Evolutionary conservation across 257 asterid genomes (phyloP).

Genomic region (Penstemon eatonii): DNA sequence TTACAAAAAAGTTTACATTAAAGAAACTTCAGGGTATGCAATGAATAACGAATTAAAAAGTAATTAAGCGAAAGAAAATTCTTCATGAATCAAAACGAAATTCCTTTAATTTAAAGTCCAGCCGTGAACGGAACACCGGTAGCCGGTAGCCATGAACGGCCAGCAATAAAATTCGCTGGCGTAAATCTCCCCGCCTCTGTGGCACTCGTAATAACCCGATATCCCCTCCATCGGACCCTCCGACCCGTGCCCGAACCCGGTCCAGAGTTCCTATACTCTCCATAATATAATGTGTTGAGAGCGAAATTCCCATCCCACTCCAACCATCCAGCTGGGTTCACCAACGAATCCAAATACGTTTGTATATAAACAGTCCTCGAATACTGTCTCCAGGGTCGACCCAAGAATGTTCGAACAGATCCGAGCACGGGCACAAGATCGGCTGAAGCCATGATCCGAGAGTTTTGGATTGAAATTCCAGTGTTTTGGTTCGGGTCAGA

Average conservation of each 20-base stretch:
- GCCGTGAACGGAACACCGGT: constrained; percentile 25
- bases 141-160: constrained; percentile 22
- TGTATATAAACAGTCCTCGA: constrained; percentile 21
- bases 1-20: too few species aligned
- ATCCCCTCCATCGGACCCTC: constrained; percentile 23
- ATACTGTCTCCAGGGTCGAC: constrained; percentile 31
- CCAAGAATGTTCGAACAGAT: constrained; percentile 5
- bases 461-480: constrained; percentile 29
- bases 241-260: constrained; percentile 8
- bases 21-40: too few species aligned
- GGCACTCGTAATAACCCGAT: background rate
- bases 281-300: constrained; percentile 19
- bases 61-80: too few species aligned
- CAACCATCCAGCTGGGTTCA: constrained; percentile 29
- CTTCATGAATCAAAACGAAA: too few species aligned
- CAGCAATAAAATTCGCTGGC: constrained; percentile 13
- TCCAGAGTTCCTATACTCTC: constrained; percentile 26
- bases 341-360: constrained; percentile 17
- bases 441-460: constrained; percentile 7
- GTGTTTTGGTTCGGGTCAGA: constrained; percentile 7
- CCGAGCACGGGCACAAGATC: background rate
- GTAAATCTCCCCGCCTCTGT: constrained; percentile 16
- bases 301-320: constrained; percentile 15
- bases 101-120: background rate
- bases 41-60: too few species aligned